These are phyloP conservation scores for Endotrypanum monterogeii DNA, from an alignment of 208 protist species.

Conservation along the genomic window DNA sequence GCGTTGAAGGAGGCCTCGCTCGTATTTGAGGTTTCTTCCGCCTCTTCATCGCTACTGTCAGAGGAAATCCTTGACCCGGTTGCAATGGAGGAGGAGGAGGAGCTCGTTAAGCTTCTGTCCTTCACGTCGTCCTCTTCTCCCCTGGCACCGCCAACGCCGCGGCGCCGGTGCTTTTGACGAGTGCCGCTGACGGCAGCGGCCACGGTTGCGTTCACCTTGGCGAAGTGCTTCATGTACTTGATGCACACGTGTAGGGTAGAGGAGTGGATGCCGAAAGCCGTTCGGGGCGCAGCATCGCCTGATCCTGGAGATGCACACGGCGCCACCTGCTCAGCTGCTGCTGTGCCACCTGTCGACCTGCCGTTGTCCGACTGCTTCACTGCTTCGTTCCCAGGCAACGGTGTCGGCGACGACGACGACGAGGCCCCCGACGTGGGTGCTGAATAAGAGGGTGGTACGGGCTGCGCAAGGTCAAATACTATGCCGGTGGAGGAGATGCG, in stretches of 20 bases:
- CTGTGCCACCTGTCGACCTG: not conserved
- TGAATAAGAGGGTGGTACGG: not conserved
- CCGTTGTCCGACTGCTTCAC: not conserved
- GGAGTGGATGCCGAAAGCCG: conserved; percentile 8
- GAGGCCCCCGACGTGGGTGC: too few relatives aligned
- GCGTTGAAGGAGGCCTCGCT: conserved; percentile 19
- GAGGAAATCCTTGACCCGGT: conserved; percentile 1
- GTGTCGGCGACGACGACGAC: not conserved
- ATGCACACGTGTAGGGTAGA: conserved; percentile 38
- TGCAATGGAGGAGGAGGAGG: not conserved
- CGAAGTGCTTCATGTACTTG: conserved; percentile 48
- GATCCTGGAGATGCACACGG: not conserved
- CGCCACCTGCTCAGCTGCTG: not conserved
- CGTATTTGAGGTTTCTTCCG: conserved; percentile 1
- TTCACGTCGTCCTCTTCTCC: not conserved
- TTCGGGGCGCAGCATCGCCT: not conserved
- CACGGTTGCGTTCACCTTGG: conserved; percentile 17
- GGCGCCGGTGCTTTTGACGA: not conserved
- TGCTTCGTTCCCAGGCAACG: not conserved
- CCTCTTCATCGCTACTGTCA: not conserved
- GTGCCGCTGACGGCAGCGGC: not conserved
- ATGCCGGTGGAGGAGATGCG: conserved; percentile 31
- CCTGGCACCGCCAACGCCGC: conserved; percentile 9
- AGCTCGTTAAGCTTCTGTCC: not conserved
- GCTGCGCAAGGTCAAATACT: conserved; percentile 20